These are phyloP conservation scores for Beta vulgaris DNA, from an alignment of 148 eudicot species.

Conservation along the genomic window DNA sequence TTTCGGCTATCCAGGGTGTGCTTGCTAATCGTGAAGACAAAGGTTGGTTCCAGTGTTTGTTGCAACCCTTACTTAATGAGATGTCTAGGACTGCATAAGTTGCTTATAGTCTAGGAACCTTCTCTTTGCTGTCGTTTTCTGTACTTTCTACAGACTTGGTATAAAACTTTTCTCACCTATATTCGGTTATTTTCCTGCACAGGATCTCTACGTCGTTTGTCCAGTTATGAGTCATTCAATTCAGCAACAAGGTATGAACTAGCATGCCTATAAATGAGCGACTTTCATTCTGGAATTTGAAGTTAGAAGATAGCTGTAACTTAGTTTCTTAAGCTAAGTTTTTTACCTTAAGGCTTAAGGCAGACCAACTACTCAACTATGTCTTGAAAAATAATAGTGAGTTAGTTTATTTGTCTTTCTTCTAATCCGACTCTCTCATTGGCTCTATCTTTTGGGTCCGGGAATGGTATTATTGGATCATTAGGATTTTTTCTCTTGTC, in stretches of 20 bases:
- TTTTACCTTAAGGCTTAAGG: neutral
- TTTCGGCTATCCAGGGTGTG: conserved; percentile 58
- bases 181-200: conserved; percentile 20
- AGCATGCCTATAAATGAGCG: neutral
- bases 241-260: conserved; percentile 53
- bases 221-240: conserved; percentile 68
- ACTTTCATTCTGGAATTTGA: neutral
- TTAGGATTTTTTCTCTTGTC: neutral
- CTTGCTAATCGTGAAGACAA: conserved; percentile 57
- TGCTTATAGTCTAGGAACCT: neutral
- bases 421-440: neutral
- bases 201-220: conserved; percentile 53
- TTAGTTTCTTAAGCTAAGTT: neutral
- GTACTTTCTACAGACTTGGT: too few relatives aligned
- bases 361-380: neutral
- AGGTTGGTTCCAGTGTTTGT: conserved; percentile 43
- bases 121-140: neutral
- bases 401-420: neutral
- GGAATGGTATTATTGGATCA: neutral
- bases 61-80: neutral
- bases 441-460: neutral
- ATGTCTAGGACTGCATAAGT: neutral
- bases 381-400: neutral
- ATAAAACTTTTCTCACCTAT: neutral
- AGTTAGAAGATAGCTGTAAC: neutral